phyloP scores from a whole-genome alignment of 352 stramenopile species.

The Phytophthora fragariae region DNA sequence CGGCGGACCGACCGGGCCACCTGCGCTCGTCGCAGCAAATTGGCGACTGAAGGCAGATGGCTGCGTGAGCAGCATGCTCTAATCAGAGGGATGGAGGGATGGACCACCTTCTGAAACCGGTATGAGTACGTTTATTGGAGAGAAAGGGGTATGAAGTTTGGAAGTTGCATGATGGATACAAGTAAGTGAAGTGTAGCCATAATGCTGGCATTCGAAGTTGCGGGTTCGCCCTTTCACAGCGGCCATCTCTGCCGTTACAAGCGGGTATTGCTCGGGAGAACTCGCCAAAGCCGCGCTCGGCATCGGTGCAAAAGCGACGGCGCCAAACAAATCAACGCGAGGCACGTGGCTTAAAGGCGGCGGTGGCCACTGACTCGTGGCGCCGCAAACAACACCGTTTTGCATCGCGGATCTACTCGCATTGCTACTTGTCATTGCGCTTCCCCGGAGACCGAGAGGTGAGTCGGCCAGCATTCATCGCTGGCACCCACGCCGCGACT shows the following conservation, averaged over 20 bases:
- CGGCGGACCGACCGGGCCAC: neutral
- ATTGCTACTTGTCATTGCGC: neutral
- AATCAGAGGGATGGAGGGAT: conserved; percentile 24
- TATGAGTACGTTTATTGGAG: neutral
- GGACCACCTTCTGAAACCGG: conserved; percentile 1
- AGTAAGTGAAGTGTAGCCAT: neutral
- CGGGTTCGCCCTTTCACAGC: neutral
- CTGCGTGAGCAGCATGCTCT: conserved; percentile 16
- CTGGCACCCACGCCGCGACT: conserved; percentile 18
- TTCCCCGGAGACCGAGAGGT: neutral
- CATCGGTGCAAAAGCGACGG: conserved; percentile 3
- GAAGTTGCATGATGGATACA: neutral
- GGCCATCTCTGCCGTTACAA: conserved; percentile 30
- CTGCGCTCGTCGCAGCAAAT: conserved; percentile 22
- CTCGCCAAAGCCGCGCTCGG: conserved; percentile 13
- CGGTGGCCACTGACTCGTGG: neutral
- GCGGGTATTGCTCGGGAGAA: conserved; percentile 11
- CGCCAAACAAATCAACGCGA: conserved; percentile 24
- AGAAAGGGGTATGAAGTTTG: neutral
- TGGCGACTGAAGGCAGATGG: conserved; percentile 34
- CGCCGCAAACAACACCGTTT: neutral
- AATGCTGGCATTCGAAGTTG: neutral
- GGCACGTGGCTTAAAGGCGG: neutral
- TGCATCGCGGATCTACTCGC: neutral
- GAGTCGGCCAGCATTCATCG: conserved; percentile 7